Conservation (phyloP, 2,329 filamentous ascomycete species). For the Clonostachys sp. region DNA sequence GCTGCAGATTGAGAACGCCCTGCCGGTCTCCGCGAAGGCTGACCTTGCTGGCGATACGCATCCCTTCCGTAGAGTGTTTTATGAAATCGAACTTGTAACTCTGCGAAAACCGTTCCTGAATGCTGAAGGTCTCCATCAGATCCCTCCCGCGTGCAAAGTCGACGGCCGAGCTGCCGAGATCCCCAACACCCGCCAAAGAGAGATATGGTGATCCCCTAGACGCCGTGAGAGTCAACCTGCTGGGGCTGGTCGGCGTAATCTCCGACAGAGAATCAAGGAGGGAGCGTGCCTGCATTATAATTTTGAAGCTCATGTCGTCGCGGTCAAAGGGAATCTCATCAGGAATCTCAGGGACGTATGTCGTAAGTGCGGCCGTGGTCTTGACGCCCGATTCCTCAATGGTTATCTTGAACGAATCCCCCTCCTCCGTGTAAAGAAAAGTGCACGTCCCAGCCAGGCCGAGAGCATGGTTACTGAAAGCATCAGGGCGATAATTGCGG, state of each 20-base stretch:
- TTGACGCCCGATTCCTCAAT: conserved; percentile 83
- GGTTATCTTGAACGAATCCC: conserved; percentile 77
- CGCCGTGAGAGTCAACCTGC: conserved; percentile 64
- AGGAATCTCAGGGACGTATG: conserved; percentile 71
- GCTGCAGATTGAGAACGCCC: conserved; percentile 89
- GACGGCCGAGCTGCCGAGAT: conserved; percentile 59
- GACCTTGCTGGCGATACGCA: conserved; percentile 88
- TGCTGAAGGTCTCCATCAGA: conserved; percentile 71
- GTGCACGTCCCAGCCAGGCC: conserved; percentile 84
- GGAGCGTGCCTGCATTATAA: conserved; percentile 81
- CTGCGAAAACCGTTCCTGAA: conserved; percentile 56
- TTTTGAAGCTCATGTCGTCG: conserved; percentile 77
- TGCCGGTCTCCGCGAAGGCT: conserved; percentile 84
- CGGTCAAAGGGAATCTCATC: conserved; percentile 88
- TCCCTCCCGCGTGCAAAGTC: conserved; percentile 61
- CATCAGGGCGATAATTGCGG: conserved; percentile 60
- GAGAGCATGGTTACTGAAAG: conserved; percentile 78
- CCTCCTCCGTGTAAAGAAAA: conserved; percentile 69
- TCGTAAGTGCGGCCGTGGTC: conserved; percentile 85
- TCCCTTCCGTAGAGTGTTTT: conserved; percentile 83
- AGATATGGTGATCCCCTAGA: conserved; percentile 65
- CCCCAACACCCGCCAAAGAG: conserved; percentile 59
- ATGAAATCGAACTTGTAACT: conserved; percentile 85
- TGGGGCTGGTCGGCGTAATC: conserved; percentile 65
- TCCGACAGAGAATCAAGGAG: conserved; percentile 70